These are phyloP conservation scores for Boletales sp. DNA, from an alignment of 768 basidiomycete genomes.

Conservation along the genomic window DNA sequence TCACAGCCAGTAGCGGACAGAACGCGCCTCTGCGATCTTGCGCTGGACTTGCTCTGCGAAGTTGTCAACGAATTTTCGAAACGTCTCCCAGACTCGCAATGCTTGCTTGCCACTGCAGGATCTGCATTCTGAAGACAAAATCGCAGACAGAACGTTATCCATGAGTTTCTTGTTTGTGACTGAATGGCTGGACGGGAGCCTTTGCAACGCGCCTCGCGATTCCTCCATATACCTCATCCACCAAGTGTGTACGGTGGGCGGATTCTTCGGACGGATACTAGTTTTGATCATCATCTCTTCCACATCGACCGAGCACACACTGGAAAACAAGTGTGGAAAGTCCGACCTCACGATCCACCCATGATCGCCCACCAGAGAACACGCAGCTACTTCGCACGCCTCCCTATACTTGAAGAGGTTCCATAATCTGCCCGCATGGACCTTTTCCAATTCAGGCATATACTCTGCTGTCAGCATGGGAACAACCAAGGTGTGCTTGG, in stretches of 20 bases:
- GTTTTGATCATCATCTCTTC: too few relatives aligned
- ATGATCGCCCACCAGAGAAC: conserved; percentile 2
- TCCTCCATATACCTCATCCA: conserved; percentile 15
- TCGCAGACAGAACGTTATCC: not conserved
- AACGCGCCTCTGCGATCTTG: conserved; percentile 7
- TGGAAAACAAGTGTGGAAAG: not conserved
- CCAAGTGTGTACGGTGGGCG: conserved; percentile 6
- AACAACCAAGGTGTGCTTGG: conserved; percentile 3
- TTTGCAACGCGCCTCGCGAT: conserved; percentile 3
- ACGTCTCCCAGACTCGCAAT: not conserved
- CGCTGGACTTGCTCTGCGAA: conserved; percentile 8
- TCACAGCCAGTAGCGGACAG: not conserved
- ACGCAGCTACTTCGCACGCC: not conserved
- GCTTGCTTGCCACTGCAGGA: not conserved
- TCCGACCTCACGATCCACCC: conserved; percentile 1
- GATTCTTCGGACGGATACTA: too few relatives aligned
- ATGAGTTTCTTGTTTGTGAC: conserved; percentile 6
- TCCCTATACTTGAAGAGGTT: conserved; percentile 11
- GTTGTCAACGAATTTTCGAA: conserved; percentile 6
- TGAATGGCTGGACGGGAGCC: not conserved
- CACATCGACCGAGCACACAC: too few relatives aligned
- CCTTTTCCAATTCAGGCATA: conserved; percentile 10
- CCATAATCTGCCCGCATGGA: conserved; percentile 4
- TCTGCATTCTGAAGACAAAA: conserved; percentile 6
- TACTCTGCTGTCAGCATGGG: conserved; percentile 1